These are phyloP conservation scores for Peniophora sp. DNA, from an alignment of 1,284 basidiomycete species.

Conservation along the genomic window DNA sequence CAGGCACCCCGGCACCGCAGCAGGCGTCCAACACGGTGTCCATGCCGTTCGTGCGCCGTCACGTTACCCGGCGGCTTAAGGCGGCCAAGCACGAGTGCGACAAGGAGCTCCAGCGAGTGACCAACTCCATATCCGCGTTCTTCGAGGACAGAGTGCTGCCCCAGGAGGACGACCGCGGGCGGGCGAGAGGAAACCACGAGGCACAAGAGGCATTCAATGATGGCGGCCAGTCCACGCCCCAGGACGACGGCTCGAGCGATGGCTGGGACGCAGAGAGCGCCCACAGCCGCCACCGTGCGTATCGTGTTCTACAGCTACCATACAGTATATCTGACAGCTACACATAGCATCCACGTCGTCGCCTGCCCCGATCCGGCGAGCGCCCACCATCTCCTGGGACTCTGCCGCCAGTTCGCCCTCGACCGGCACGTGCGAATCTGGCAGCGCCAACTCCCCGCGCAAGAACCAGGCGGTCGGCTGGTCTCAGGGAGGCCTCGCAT, in stretches of 20 bases:
- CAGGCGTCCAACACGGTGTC: conserved; percentile 62
- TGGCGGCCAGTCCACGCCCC: conserved; percentile 22
- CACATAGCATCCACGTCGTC: conserved; percentile 52
- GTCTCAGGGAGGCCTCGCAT: conserved; percentile 46
- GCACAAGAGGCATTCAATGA: conserved; percentile 57
- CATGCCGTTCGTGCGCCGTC: conserved; percentile 88
- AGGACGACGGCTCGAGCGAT: conserved; percentile 51
- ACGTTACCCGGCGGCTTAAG: conserved; percentile 89
- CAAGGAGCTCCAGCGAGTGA: conserved; percentile 87
- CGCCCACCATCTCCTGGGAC: conserved; percentile 60
- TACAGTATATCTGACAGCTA: conserved; percentile 32
- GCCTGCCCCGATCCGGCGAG: conserved; percentile 59
- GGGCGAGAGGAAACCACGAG: conserved; percentile 30
- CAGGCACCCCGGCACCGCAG: conserved; percentile 35
- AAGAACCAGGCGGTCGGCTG: conserved; percentile 47
- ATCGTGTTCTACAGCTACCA: conserved; percentile 31
- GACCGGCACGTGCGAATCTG: conserved; percentile 48
- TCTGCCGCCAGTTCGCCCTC: conserved; percentile 46
- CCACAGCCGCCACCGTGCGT: conserved; percentile 73
- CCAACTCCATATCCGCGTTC: conserved; percentile 87
- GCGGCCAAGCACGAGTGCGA: conserved; percentile 95
- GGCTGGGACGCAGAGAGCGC: conserved; percentile 74
- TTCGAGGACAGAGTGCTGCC: conserved; percentile 81
- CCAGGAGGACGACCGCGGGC: conserved; percentile 55
- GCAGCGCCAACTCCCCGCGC: conserved; percentile 49